phyloP scores from a whole-genome alignment of 2,329 filamentous ascomycete genomes.

The Diaporthe citriasiana region DNA sequence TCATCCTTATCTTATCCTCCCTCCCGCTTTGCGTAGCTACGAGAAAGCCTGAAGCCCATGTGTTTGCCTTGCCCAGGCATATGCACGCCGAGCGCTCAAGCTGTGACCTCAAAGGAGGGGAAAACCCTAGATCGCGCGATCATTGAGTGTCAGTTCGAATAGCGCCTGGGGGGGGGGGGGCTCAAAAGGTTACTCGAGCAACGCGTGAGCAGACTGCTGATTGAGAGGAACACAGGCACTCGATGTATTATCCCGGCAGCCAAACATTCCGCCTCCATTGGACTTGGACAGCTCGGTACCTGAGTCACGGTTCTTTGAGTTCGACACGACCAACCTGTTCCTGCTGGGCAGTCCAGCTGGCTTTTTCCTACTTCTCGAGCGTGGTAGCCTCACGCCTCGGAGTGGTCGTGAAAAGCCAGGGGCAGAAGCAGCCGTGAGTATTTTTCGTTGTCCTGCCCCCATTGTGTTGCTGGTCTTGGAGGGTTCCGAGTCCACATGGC shows the following conservation, averaged over 20 bases:
- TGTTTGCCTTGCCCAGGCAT: background rate
- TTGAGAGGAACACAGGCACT: constrained; percentile 64
- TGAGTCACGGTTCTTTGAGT: constrained; percentile 80
- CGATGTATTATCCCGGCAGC: constrained; percentile 91
- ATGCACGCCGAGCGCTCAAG: background rate
- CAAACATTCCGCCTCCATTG: constrained; percentile 74
- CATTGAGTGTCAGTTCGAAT: too few relatives aligned
- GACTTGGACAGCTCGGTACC: constrained; percentile 57
- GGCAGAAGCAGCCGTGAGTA: constrained; percentile 66
- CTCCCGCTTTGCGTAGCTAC: too few relatives aligned
- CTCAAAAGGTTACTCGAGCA: background rate
- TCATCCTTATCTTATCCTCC: background rate
- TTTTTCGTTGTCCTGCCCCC: background rate
- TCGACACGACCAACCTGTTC: constrained; percentile 91
- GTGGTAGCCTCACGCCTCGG: constrained; percentile 78
- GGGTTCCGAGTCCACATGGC: background rate
- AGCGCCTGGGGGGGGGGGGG: background rate
- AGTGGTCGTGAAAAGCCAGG: constrained; percentile 82
- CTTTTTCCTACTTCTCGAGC: constrained; percentile 92
- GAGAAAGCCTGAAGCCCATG: background rate
- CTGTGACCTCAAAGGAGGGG: background rate
- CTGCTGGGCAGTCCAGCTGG: constrained; percentile 90
- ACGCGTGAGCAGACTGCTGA: background rate
- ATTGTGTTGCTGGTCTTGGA: background rate
- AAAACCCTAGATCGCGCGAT: background rate